Evolutionary conservation across 345 rosid species (phyloP), one percentile per base, ranked within the genome.

Genomic region (Corymbia maculata): DNA sequence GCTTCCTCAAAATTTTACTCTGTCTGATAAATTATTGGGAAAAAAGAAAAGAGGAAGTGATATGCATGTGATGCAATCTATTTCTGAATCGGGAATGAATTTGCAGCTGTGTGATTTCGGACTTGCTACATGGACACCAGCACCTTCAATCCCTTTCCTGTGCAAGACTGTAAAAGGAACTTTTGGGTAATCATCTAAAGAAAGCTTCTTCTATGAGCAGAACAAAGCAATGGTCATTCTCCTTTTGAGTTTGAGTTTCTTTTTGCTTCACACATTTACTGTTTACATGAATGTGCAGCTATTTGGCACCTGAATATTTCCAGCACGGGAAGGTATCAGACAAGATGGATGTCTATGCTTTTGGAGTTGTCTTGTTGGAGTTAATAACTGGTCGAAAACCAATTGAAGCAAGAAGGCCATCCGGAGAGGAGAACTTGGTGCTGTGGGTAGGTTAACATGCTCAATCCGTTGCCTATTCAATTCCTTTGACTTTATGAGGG

Each of bases 151-250:
- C 89, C 98, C 95, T 86, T 95, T 97, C 91, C 98, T 96, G 42
- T 97, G 99, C 94, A 96, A 96, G 91, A 95, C 97, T n/a, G 99
- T 97, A 53, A 97, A 97, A 94, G 99, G 99, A 89, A 97, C 99
- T 70, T 97, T 97, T 89, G 99, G 99, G 99, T 97, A 51, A 64
- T 88, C 82, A 85, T 51, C 57, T 68, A 64, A 52, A 6, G 82
- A 44, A n/a, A 79, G 75, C 16, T 52, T 42, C 53, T 53, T 45
- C 75, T 85, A 19, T 64, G 45, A 87, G 28, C 53, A 26, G 42
- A 61, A 19, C 50, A 22, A 21, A 51, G 57, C 75, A 49, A 51
- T 64, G 47, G 51, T 51, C 53, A 5, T 51, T 68, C 52, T 87
- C 36, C 47, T 19, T 64, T 86, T 28, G 49, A 30, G n/a, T 32